Evolutionary conservation across 208 protist genomes (phyloP).

Genomic region (Crithidia thermophila): DNA sequence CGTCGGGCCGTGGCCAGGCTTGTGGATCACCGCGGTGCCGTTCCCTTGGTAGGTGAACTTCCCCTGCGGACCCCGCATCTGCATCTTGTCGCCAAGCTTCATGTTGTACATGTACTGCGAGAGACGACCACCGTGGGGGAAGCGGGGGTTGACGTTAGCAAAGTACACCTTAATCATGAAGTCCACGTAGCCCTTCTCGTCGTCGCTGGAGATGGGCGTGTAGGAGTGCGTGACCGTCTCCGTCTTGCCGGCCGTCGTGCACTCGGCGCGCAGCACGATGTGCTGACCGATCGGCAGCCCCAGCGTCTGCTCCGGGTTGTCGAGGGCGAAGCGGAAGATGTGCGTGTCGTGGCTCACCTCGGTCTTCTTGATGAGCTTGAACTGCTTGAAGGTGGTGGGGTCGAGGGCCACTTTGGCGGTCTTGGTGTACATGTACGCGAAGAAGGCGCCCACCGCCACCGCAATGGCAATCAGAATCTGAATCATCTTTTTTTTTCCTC

Average conservation of each 20-base stretch:
- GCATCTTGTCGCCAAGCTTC: conserved; percentile 78
- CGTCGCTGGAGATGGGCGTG: conserved; percentile 90
- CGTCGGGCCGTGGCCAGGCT: conserved; percentile 23
- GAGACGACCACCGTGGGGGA: conserved; percentile 89
- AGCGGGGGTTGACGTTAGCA: conserved; percentile 74
- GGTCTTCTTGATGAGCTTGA: conserved; percentile 60
- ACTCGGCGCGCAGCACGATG: conserved; percentile 59
- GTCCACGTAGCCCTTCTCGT: conserved; percentile 91
- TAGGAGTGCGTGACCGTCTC: conserved; percentile 83
- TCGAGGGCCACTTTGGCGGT: conserved; percentile 49
- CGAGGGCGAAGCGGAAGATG: conserved; percentile 87
- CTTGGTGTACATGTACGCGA: conserved; percentile 27
- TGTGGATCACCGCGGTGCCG: conserved; percentile 34
- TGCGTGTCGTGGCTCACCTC: conserved; percentile 69
- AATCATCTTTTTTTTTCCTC: conserved; percentile 17
- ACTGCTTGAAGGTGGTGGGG: conserved; percentile 53
- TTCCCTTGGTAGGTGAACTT: conserved; percentile 88
- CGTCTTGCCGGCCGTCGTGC: conserved; percentile 42
- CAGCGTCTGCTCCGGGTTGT: conserved; percentile 43
- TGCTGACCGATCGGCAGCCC: conserved; percentile 87
- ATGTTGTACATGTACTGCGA: conserved; percentile 89
- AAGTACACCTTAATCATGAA: conserved; percentile 95
- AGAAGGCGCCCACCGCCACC: conserved; percentile 28
- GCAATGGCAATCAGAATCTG: conserved; percentile 26
- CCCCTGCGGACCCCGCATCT: conserved; percentile 90